Conservation (phyloP, 2,329 filamentous ascomycete genomes). For the Clonostachys rhizophaga region DNA sequence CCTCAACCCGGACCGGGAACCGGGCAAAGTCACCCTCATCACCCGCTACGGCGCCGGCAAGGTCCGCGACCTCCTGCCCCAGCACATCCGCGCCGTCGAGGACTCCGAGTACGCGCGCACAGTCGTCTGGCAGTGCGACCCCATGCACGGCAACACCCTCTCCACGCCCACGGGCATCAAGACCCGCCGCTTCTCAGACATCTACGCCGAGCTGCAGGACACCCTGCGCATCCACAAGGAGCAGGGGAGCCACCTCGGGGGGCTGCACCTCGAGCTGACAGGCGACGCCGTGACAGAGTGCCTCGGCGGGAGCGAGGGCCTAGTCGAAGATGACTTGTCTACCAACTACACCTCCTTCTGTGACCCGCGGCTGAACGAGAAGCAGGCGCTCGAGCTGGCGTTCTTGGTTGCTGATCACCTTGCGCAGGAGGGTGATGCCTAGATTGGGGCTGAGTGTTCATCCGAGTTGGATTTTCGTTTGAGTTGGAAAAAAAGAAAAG, state of each 20-base stretch:
- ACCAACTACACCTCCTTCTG: constrained; percentile 95
- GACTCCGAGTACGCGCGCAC: constrained; percentile 60
- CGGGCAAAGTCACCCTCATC: constrained; percentile 93
- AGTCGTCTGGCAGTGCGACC: constrained; percentile 97
- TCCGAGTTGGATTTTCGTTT: background rate
- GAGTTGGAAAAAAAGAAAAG: background rate
- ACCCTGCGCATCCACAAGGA: constrained; percentile 82
- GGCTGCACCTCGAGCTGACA: constrained; percentile 91
- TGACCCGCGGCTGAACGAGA: constrained; percentile 92
- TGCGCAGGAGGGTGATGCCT: constrained; percentile 25
- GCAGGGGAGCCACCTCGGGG: constrained; percentile 81
- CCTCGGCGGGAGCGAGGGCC: constrained; percentile 79
- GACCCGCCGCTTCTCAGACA: constrained; percentile 86
- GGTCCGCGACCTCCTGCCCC: constrained; percentile 70
- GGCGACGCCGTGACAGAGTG: constrained; percentile 97
- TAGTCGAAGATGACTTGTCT: constrained; percentile 83
- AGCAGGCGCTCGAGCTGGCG: constrained; percentile 91
- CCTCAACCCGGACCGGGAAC: constrained; percentile 76
- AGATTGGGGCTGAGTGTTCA: background rate
- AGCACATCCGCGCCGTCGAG: constrained; percentile 86
- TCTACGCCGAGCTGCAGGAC: constrained; percentile 80
- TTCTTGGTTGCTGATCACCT: constrained; percentile 88
- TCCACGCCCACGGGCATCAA: constrained; percentile 76
- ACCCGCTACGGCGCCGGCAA: constrained; percentile 85
- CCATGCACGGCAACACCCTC: constrained; percentile 86